Evolutionary conservation across 169 alveolate genomes (phyloP).

Genomic region (Plasmodium reichenowi): DNA sequence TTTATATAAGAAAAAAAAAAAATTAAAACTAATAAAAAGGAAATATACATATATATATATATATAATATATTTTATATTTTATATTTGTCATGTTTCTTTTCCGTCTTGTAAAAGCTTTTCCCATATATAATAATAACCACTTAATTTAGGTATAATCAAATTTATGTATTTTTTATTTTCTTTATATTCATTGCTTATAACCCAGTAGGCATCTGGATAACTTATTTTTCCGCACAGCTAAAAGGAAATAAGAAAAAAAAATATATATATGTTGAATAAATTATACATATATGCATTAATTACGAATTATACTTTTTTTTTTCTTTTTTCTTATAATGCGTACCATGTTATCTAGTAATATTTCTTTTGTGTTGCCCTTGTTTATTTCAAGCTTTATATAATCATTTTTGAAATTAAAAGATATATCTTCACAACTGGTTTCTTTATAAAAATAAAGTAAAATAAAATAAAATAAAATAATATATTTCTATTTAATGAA

Average conservation of each 20-base stretch:
- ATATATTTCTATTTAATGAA: neutral
- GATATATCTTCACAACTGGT: conserved; percentile 27
- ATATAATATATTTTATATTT: too few relatives aligned
- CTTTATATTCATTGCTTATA: conserved; percentile 42
- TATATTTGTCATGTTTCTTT: neutral
- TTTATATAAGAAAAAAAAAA: too few relatives aligned
- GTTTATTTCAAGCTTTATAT: conserved; percentile 55
- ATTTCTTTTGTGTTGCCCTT: conserved; percentile 8
- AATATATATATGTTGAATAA: neutral
- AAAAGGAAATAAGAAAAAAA: conserved; percentile 2
- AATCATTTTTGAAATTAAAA: conserved; percentile 41
- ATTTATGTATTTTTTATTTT: conserved; percentile 26
- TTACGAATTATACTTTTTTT: neutral
- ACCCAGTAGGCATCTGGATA: conserved; percentile 68
- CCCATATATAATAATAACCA: conserved; percentile 61
- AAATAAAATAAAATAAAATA: neutral
- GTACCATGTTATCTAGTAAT: conserved; percentile 46
- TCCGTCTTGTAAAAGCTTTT: conserved; percentile 46
- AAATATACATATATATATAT: too few relatives aligned
- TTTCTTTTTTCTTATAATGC: neutral
- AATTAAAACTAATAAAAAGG: too few relatives aligned
- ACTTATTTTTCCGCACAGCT: conserved; percentile 57
- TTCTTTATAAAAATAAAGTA: conserved; percentile 20
- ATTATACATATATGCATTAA: neutral
- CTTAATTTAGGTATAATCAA: conserved; percentile 55